These are phyloP conservation scores for Melianthus villosus DNA, from an alignment of 441 rosid genomes.

Conservation along the genomic window DNA sequence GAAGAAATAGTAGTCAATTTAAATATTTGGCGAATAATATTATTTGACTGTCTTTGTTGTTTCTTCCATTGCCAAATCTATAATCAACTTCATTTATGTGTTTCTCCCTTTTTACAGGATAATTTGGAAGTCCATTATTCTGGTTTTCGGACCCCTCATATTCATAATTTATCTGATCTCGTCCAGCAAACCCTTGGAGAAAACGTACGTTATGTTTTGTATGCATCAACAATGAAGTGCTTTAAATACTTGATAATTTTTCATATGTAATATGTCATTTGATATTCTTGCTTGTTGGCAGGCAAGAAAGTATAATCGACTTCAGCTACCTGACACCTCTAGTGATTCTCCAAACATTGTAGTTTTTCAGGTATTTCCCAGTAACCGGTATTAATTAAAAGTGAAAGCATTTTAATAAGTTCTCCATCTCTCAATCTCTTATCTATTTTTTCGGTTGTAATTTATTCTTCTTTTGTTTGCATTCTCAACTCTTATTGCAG, in stretches of 20 bases:
- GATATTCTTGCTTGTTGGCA: constrained; percentile 19
- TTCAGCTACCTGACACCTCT: constrained; percentile 60
- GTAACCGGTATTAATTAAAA: constrained; percentile 4
- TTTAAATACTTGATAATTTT: no score
- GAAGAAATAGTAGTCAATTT: no score
- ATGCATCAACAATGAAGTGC: neutral
- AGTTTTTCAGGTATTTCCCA: constrained; percentile 62
- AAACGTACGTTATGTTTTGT: constrained; percentile 37
- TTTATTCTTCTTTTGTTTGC: constrained; percentile 1
- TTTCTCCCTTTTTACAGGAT: constrained; percentile 29
- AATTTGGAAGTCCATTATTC: constrained; percentile 62
- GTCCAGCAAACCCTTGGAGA: constrained; percentile 56
- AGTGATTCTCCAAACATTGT: constrained; percentile 56
- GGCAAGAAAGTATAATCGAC: constrained; percentile 43
- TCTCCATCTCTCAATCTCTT: constrained; percentile 4
- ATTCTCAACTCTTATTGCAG: constrained; percentile 24
- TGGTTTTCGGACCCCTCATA: constrained; percentile 88
- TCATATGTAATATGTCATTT: constrained; percentile 3
- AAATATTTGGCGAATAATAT: no score
- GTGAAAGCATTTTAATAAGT: neutral
- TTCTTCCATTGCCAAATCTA: no score
- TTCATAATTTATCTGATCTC: constrained; percentile 84
- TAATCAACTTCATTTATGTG: constrained; percentile 1
- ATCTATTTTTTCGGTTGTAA: constrained; percentile 4
- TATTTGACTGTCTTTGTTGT: no score